phyloP scores from a whole-genome alignment of 2,329 filamentous ascomycete species.

The Trichophyton verrucosum region DNA sequence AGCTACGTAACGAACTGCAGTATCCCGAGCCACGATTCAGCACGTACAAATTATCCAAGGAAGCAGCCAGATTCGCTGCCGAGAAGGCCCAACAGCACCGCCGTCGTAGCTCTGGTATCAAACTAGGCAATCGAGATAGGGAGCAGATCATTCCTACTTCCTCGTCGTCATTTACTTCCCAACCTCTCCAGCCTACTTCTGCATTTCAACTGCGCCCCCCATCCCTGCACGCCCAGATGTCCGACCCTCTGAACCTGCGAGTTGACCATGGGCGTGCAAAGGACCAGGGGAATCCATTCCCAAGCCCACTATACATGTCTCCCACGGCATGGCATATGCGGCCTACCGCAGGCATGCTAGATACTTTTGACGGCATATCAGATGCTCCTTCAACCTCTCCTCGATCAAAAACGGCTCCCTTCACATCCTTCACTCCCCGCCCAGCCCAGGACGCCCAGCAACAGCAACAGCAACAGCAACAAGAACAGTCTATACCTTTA shows the following conservation, averaged over 20 bases:
- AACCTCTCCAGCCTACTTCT: neutral
- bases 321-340: neutral
- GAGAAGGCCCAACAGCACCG: conserved; percentile 44
- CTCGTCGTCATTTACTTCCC: conserved; percentile 2
- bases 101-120: conserved; percentile 44
- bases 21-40: conserved; percentile 78
- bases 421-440: neutral
- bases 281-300: neutral
- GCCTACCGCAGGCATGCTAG: neutral
- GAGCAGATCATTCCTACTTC: conserved; percentile 8
- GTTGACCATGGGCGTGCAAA: neutral
- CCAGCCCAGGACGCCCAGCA: neutral
- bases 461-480: neutral
- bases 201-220: neutral
- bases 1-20: conserved; percentile 77
- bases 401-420: neutral
- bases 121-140: conserved; percentile 15
- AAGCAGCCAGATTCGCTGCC: conserved; percentile 39
- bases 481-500: neutral
- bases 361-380: conserved; percentile 1
- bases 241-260: neutral
- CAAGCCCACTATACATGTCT: neutral
- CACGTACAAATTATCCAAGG: conserved; percentile 58
- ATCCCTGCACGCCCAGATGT: neutral
- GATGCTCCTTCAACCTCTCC: neutral